phyloP scores from a whole-genome alignment of 331 rosid genomes.

The Quercus phellos region DNA sequence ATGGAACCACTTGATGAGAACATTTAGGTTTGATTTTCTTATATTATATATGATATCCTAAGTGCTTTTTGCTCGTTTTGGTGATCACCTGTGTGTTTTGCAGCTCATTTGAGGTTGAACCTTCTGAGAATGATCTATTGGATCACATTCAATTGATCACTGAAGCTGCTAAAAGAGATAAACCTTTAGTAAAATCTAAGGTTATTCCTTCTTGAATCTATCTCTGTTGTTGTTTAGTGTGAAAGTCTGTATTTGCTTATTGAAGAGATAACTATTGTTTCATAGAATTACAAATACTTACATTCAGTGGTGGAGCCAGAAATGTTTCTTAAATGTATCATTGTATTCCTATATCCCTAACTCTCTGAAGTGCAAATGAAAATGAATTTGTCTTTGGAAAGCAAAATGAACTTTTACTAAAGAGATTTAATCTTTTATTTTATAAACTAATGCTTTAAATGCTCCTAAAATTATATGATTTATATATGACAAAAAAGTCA shows the following conservation, averaged over 20 bases:
- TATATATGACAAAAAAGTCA: too few species aligned
- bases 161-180: conserved; percentile 42
- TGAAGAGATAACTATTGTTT: neutral
- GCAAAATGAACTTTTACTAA: too few species aligned
- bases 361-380: too few species aligned
- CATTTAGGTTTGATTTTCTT: conserved; percentile 28
- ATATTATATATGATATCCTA: neutral
- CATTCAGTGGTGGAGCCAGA: too few species aligned
- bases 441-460: too few species aligned
- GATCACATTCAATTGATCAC: conserved; percentile 28
- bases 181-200: conserved; percentile 40
- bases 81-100: conserved; percentile 25
- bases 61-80: neutral
- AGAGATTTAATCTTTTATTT: too few species aligned
- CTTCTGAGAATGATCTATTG: conserved; percentile 41
- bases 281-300: too few species aligned
- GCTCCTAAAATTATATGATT: too few species aligned
- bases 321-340: too few species aligned
- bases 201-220: conserved; percentile 8
- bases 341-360: too few species aligned
- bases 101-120: conserved; percentile 44
- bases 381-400: too few species aligned
- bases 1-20: conserved; percentile 37
- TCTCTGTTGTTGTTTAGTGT: neutral
- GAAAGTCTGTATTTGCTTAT: neutral